phyloP scores from a whole-genome alignment of 2,329 filamentous ascomycete species.

The Nemania sp. region DNA sequence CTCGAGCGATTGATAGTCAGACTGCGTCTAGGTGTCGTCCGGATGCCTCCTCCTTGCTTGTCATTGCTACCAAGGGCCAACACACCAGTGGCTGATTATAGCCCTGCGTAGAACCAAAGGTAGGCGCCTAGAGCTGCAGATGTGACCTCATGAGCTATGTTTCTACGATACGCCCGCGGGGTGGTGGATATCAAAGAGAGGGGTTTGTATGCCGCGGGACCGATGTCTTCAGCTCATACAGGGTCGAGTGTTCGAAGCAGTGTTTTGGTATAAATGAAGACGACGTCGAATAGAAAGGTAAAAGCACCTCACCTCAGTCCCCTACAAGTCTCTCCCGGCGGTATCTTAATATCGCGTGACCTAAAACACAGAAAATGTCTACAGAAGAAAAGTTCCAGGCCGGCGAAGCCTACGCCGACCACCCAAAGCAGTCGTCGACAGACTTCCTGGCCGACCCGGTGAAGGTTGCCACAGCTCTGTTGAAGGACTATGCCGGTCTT shows the following conservation, averaged over 20 bases:
- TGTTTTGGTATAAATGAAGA: conserved; percentile 28
- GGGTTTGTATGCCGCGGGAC: conserved; percentile 1
- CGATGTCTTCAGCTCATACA: neutral
- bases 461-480: conserved; percentile 51
- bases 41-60: conserved; percentile 6
- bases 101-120: neutral
- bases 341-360: neutral
- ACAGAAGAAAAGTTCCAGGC: conserved; percentile 55
- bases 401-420: conserved; percentile 53
- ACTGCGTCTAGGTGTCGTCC: neutral
- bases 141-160: conserved; percentile 10
- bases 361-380: conserved; percentile 44
- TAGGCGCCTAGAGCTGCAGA: neutral
- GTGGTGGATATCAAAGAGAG: conserved; percentile 23
- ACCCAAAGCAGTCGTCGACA: conserved; percentile 38
- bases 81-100: conserved; percentile 8
- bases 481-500: conserved; percentile 51
- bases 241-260: neutral
- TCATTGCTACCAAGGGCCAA: neutral
- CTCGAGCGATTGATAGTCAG: neutral
- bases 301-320: neutral
- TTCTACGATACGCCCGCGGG: conserved; percentile 7
- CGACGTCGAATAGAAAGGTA: neutral
- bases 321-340: neutral
- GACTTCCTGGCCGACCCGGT: conserved; percentile 51